Conservation (phyloP, 257 asterid species). For the Solanum chiquidenum region DNA sequence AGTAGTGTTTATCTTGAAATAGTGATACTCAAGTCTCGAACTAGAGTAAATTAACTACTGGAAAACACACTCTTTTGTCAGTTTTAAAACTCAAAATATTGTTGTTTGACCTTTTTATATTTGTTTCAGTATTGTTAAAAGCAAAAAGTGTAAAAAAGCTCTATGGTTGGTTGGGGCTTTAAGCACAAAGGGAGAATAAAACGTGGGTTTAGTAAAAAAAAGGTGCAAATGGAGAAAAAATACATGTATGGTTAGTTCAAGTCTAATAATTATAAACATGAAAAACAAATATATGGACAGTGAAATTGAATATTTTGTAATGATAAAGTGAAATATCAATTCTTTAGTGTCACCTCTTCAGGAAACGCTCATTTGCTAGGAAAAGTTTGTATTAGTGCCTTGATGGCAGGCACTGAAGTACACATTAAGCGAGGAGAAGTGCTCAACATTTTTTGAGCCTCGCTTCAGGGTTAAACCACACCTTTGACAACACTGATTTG, state of each 20-base stretch:
- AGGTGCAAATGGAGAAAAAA: not conserved
- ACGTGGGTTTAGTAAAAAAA: not conserved
- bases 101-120: not conserved
- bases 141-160: not conserved
- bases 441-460: not conserved
- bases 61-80: not conserved
- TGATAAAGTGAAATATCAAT: not conserved
- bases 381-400: not conserved
- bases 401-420: not conserved
- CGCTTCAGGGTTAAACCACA: not conserved
- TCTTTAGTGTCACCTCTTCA: not conserved
- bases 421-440: not conserved
- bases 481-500: not conserved
- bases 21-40: not conserved
- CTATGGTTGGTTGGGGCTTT: not conserved
- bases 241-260: not conserved
- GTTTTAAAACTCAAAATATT: not conserved
- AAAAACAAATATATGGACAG: not conserved
- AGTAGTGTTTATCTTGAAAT: not conserved
- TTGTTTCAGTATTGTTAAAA: not conserved
- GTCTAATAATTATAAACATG: not conserved
- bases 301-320: not conserved
- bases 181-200: not conserved
- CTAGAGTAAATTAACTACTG: not conserved
- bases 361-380: not conserved